A percentile compares a stretch with the other conserved stretches of the same genome.
Evolutionary conservation across 768 basidiomycete genomes (phyloP).

Genomic region (Austroboletus eburneus): DNA sequence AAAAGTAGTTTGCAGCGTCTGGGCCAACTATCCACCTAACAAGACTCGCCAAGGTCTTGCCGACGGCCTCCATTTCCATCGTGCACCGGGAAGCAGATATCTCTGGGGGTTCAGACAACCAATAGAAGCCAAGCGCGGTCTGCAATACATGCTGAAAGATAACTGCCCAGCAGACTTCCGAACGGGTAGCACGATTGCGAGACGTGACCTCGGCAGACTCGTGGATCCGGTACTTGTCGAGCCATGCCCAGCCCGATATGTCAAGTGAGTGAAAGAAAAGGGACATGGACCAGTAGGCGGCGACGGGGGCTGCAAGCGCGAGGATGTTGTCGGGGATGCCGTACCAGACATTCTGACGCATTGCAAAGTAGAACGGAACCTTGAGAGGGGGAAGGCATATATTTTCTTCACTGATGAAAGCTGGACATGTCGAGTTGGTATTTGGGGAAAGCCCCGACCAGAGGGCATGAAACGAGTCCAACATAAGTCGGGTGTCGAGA

Average conservation of each 20-base stretch:
- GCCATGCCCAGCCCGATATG: slow-evolving; percentile 65
- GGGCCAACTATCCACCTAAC: slow-evolving; percentile 40
- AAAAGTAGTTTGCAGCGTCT: slow-evolving; percentile 32
- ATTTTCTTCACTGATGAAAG: slow-evolving; percentile 32
- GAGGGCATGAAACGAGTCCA: slow-evolving; percentile 9
- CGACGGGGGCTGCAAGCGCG: slow-evolving; percentile 67
- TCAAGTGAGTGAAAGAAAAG: slow-evolving; percentile 82
- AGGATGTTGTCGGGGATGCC: slow-evolving; percentile 66
- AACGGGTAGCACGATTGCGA: slow-evolving; percentile 69
- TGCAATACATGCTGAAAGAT: slow-evolving; percentile 84
- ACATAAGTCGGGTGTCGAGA: slow-evolving; percentile 9
- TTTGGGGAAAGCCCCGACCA: slow-evolving; percentile 4
- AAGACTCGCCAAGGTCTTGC: slow-evolving; percentile 36
- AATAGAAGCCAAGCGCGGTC: slow-evolving; percentile 66
- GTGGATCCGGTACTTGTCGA: slow-evolving; percentile 85
- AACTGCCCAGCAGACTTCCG: slow-evolving; percentile 75
- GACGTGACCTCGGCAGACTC: slow-evolving; percentile 74
- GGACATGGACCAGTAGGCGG: slow-evolving; percentile 83
- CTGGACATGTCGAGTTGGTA: slow-evolving; percentile 37
- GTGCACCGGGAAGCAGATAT: slow-evolving; percentile 36
- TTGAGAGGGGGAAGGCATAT: slow-evolving; percentile 34
- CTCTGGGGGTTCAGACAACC: slow-evolving; percentile 48
- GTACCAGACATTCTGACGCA: slow-evolving; percentile 44
- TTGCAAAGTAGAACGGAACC: slow-evolving; percentile 55
- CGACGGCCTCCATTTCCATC: slow-evolving; percentile 40